phyloP scores from a whole-genome alignment of 1,284 basidiomycete species.

The Xerocomus nothofagi region DNA sequence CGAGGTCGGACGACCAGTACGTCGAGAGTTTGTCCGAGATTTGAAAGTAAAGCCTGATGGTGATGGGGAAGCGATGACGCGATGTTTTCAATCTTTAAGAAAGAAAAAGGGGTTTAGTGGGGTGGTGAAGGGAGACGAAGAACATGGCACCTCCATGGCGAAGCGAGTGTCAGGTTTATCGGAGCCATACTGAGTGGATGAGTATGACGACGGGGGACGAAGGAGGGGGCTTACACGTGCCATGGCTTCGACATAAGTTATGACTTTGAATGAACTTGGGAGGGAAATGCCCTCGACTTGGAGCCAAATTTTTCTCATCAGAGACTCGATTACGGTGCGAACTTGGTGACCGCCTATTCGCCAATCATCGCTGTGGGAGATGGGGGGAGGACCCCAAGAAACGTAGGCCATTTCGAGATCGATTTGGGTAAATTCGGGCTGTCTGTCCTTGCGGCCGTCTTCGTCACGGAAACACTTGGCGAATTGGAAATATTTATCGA shows the following conservation, averaged over 20 bases:
- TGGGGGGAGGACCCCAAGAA: conserved; percentile 53
- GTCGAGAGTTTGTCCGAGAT: conserved; percentile 51
- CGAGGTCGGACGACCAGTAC: conserved; percentile 50
- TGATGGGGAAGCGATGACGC: conserved; percentile 44
- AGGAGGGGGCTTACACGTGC: conserved; percentile 55
- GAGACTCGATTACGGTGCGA: conserved; percentile 69
- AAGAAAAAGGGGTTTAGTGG: conserved; percentile 21
- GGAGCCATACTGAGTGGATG: conserved; percentile 72
- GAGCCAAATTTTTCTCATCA: conserved; percentile 77
- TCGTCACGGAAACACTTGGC: conserved; percentile 96
- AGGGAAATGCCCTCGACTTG: conserved; percentile 59
- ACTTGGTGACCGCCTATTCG: conserved; percentile 83
- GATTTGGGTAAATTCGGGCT: conserved; percentile 96
- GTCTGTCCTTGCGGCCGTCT: conserved; percentile 90
- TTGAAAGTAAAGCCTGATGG: conserved; percentile 38
- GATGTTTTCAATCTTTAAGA: conserved; percentile 52
- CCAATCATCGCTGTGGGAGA: conserved; percentile 51
- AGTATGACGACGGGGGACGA: conserved; percentile 14
- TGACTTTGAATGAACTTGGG: conserved; percentile 64
- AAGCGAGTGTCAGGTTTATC: conserved; percentile 95
- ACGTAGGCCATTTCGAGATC: conserved; percentile 97
- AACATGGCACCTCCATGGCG: conserved; percentile 67
- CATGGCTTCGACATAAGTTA: conserved; percentile 89
- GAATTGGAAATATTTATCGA: conserved; percentile 90
- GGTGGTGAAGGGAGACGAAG: conserved; percentile 1